phyloP scores from a whole-genome alignment of 148 eudicot genomes.

The Pharnaceum exiguum region DNA sequence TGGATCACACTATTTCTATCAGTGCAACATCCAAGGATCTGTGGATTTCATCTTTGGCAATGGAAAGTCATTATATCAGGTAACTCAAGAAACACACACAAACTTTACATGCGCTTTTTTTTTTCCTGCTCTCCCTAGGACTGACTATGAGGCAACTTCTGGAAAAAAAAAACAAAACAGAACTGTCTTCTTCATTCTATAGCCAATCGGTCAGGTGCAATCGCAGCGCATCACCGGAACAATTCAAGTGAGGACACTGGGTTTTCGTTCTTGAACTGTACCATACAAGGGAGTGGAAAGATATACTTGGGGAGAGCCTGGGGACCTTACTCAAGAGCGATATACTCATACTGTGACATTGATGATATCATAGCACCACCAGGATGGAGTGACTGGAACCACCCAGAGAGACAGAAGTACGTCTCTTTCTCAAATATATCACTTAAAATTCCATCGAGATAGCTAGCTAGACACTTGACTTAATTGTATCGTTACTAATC shows the following conservation, averaged over 20 bases:
- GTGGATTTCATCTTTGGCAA: conserved; percentile 88
- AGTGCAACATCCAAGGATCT: conserved; percentile 73
- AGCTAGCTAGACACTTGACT: too few relatives aligned
- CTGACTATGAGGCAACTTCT: neutral
- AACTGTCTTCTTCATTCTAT: conserved; percentile 56
- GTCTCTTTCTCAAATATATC: neutral
- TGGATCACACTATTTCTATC: conserved; percentile 73
- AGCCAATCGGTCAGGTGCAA: conserved; percentile 57
- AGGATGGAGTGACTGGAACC: conserved; percentile 86
- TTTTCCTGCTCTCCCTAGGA: neutral
- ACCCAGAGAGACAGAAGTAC: conserved; percentile 46
- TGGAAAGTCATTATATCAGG: conserved; percentile 75
- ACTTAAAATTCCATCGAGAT: too few relatives aligned
- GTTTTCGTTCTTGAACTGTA: conserved; percentile 80
- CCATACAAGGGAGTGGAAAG: conserved; percentile 51
- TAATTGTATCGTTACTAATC: too few relatives aligned
- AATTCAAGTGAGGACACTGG: conserved; percentile 55
- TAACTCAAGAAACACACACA: neutral
- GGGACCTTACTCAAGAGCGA: conserved; percentile 70
- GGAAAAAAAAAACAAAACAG: conserved; percentile 22
- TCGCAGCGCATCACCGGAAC: conserved; percentile 81
- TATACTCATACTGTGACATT: conserved; percentile 63
- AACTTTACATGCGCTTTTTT: too few relatives aligned
- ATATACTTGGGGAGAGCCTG: conserved; percentile 80
- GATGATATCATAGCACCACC: conserved; percentile 48